Evolutionary conservation across 345 rosid species (phyloP).

Genomic region (Camelina hispida): DNA sequence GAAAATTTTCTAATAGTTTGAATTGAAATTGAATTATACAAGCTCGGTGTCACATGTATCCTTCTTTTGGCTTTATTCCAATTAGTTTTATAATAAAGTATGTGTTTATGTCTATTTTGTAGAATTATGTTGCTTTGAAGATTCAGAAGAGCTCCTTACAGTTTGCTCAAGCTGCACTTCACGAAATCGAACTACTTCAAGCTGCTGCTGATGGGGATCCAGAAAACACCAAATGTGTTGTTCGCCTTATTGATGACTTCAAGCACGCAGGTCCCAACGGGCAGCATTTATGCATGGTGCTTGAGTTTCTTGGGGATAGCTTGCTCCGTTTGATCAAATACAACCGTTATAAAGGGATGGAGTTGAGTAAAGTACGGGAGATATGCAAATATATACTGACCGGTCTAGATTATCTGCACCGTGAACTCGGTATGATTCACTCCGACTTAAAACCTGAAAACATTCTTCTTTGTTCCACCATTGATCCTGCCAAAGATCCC

Average conservation of each 20-base stretch:
- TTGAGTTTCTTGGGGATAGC: conserved; percentile 95
- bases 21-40: neutral
- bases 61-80: conserved; percentile 3
- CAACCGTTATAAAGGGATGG: conserved; percentile 75
- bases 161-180: conserved; percentile 93
- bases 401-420: conserved; percentile 86
- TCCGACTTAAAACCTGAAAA: conserved; percentile 91
- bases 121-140: conserved; percentile 90
- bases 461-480: conserved; percentile 82
- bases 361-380: conserved; percentile 79
- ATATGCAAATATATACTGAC: conserved; percentile 86
- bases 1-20: neutral
- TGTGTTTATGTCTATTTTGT: conserved; percentile 3
- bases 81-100: neutral
- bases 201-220: conserved; percentile 74
- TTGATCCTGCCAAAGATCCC: conserved; percentile 92
- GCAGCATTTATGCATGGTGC: conserved; percentile 95
- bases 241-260: conserved; percentile 81
- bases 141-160: conserved; percentile 96
- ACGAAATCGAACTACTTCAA: conserved; percentile 81
- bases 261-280: conserved; percentile 95
- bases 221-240: conserved; percentile 63
- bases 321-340: conserved; percentile 81
- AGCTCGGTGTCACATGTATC: neutral
- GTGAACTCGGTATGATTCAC: conserved; percentile 85